Evolutionary conservation across 2,329 filamentous ascomycete genomes (phyloP), one percentile per base, ranked within the genome.

Genomic region (Coniochaeta sp.): DNA sequence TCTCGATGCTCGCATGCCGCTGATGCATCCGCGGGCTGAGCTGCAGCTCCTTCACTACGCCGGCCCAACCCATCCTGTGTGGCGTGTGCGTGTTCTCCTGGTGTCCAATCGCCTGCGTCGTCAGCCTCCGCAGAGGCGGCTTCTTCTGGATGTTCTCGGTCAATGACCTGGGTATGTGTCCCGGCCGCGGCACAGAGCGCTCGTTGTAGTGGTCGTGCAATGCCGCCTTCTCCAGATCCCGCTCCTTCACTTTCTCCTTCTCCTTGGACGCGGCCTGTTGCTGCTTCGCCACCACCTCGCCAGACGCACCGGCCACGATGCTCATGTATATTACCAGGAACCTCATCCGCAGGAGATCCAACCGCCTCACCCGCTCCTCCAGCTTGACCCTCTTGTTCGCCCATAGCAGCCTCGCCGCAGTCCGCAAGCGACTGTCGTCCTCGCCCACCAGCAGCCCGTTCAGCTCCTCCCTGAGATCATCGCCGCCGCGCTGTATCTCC

Each of bases 321-420:
- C 81, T 78, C 78, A 85, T 79, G 64, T 83, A 83, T 32, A 83
- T 73, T 31, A 84, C 79, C 28, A 85, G 67, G 61, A 85, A 85
- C 55, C 82, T 76, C 79, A 83, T 83, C 62, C 82, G 74, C 61
- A 85, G 63, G 59, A 84, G 65, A 58, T 85, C 82, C 35, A 85
- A 68, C 46, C 81, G 71, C 51, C 78, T 74, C 51, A 85, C 69
- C 49, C 78, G 74, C 57, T 82, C 79, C 62, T 83, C 78, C 48
- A 86, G 67, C 49, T 72, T 70, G 49, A 64, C 65, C 58, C 78
- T 74, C 61, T 77, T 77, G 53, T 69, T 69, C 4, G 77, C 80
- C 82, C 82, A 86, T 24, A 84, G 67, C 1, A 85, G 54, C 49
- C 81, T 72, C 22, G 80, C 73, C 53, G 67, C 65, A 9, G 67